Evolutionary conservation across 192 early-diverging fungal species (phyloP).

Genomic region (Rhizoclosmatium sp.): DNA sequence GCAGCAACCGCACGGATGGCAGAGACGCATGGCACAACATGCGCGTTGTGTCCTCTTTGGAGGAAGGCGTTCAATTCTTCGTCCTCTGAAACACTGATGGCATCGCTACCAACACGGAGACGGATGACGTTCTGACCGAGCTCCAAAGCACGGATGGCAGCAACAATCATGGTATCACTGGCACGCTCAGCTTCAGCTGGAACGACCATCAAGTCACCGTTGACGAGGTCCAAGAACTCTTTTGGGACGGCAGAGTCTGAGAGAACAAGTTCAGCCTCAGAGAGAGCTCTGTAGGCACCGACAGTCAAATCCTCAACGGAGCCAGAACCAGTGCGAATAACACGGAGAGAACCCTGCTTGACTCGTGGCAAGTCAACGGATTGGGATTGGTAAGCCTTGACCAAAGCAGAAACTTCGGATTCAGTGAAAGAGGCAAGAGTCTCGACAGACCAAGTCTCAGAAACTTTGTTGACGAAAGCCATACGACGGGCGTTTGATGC

Average conservation of each 20-base stretch:
- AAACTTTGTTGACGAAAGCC: slow-evolving; percentile 80
- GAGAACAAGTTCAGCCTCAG: slow-evolving; percentile 39
- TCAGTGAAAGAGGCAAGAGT: slow-evolving; percentile 75
- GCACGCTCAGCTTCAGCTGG: slow-evolving; percentile 1
- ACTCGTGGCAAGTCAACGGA: slow-evolving; percentile 11
- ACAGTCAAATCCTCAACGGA: slow-evolving; percentile 34
- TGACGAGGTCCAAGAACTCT: slow-evolving; percentile 32
- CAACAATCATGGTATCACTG: slow-evolving; percentile 3
- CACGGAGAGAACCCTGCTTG: slow-evolving; percentile 19
- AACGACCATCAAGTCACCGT: slow-evolving; percentile 28
- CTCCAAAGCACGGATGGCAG: slow-evolving; percentile 35
- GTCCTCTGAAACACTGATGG: not conserved
- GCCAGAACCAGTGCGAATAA: slow-evolving; percentile 35
- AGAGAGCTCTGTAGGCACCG: slow-evolving; percentile 32
- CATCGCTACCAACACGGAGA: slow-evolving; percentile 16
- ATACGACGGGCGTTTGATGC: slow-evolving; percentile 72
- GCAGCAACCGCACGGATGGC: not conserved
- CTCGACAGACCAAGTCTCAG: slow-evolving; percentile 84
- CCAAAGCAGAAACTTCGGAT: slow-evolving; percentile 42
- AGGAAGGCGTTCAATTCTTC: slow-evolving; percentile 56
- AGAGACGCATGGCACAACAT: slow-evolving; percentile 77
- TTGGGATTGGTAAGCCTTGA: slow-evolving; percentile 15
- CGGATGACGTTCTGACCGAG: slow-evolving; percentile 38
- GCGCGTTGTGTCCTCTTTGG: slow-evolving; percentile 70
- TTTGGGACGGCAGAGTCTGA: slow-evolving; percentile 30